phyloP scores from a whole-genome alignment of 305 asterid genomes.

The Fraxinus baroniana region DNA sequence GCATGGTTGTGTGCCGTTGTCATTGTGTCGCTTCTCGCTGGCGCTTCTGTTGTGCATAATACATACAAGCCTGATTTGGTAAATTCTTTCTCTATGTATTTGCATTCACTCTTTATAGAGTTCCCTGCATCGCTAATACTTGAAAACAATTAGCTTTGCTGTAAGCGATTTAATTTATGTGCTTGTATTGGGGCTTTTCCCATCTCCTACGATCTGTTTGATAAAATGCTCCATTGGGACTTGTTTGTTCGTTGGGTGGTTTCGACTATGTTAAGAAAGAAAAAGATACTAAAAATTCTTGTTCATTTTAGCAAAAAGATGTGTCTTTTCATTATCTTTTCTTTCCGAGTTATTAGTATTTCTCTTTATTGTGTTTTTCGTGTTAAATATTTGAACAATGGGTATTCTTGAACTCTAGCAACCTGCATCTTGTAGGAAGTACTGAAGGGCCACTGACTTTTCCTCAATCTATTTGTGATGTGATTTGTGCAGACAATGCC shows the following conservation, averaged over 20 bases:
- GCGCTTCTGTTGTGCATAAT: slow-evolving; percentile 78
- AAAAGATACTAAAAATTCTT: neutral
- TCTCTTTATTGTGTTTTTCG: neutral
- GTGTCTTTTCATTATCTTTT: neutral
- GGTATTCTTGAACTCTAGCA: neutral
- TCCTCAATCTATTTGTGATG: neutral
- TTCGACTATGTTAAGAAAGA: neutral
- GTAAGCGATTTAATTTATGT: neutral
- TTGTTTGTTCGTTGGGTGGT: neutral
- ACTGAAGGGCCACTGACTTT: neutral
- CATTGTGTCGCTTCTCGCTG: slow-evolving; percentile 70
- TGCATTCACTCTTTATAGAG: neutral
- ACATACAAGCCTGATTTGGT: slow-evolving; percentile 82
- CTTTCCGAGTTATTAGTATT: neutral
- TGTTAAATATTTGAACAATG: neutral
- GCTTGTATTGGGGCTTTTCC: neutral
- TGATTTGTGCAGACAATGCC: slow-evolving; percentile 39
- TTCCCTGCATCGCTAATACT: neutral
- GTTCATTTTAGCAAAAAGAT: neutral
- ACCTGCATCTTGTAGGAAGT: neutral
- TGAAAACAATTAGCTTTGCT: neutral
- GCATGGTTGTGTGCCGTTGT: slow-evolving; percentile 74
- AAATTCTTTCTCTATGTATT: neutral
- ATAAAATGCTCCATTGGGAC: slow-evolving; percentile 33
- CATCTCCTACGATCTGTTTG: slow-evolving; percentile 33